A percentile compares a stretch with the other conserved stretches of the same genome.
phyloP scores from a whole-genome alignment of 192 early-diverging fungal genomes.

The Coemansia biformis region DNA sequence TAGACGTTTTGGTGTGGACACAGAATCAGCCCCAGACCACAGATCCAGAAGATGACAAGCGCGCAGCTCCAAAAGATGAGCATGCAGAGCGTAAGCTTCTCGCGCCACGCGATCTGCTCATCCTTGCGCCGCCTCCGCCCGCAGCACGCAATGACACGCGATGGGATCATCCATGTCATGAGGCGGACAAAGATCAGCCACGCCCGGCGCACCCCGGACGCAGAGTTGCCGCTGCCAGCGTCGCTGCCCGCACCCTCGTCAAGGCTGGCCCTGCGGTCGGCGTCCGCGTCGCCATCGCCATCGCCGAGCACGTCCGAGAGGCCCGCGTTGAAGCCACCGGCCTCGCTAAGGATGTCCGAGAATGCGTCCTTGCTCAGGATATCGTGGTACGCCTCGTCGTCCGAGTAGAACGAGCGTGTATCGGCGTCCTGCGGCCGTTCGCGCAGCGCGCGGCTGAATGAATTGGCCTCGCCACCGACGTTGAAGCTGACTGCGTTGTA shows the following conservation, averaged over 20 bases:
- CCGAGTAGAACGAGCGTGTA: slow-evolving; percentile 48
- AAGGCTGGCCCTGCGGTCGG: slow-evolving; percentile 11
- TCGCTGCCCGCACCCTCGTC: slow-evolving; percentile 46
- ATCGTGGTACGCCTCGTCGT: slow-evolving; percentile 47
- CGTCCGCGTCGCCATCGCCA: slow-evolving; percentile 19
- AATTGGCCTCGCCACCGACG: slow-evolving; percentile 16
- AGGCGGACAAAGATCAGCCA: slow-evolving; percentile 78
- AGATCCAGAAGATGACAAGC: slow-evolving; percentile 79
- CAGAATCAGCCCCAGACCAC: slow-evolving; percentile 61
- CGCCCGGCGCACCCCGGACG: slow-evolving; percentile 56
- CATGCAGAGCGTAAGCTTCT: slow-evolving; percentile 85
- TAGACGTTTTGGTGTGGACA: slow-evolving; percentile 70
- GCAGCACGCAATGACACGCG: slow-evolving; percentile 55
- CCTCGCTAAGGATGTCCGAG: slow-evolving; percentile 42
- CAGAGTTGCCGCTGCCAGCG: slow-evolving; percentile 32
- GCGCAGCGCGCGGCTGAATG: slow-evolving; percentile 24
- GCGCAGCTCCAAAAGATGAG: slow-evolving; percentile 70
- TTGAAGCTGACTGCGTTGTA: slow-evolving; percentile 25
- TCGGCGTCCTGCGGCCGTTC: slow-evolving; percentile 33
- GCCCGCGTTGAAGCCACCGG: slow-evolving; percentile 31
- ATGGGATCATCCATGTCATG: slow-evolving; percentile 65
- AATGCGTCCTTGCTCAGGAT: slow-evolving; percentile 46
- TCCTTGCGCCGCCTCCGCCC: slow-evolving; percentile 71
- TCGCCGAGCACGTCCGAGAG: slow-evolving; percentile 43
- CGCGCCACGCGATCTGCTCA: slow-evolving; percentile 89